Conservation (phyloP, 345 rosid species). For the Camelina laxa region DNA sequence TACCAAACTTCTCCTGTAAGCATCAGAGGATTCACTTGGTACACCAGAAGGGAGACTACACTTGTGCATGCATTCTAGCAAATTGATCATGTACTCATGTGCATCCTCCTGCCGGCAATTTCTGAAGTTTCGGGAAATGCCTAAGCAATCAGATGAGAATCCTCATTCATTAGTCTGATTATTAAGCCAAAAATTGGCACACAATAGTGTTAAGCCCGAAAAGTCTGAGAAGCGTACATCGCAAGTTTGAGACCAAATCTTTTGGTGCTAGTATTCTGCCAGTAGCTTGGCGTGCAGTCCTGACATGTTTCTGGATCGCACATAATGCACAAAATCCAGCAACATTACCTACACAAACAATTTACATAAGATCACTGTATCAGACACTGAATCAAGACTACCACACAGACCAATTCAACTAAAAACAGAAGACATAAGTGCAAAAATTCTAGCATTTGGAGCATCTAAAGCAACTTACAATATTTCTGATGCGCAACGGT, state of each 20-base stretch:
- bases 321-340: slow-evolving; percentile 97
- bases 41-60: slow-evolving; percentile 96
- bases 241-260: slow-evolving; percentile 85
- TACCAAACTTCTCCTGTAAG: slow-evolving; percentile 91
- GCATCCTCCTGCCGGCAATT: slow-evolving; percentile 93
- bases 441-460: background rate
- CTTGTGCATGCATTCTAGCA: slow-evolving; percentile 97
- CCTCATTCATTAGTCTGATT: slow-evolving; percentile 7
- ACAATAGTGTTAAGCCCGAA: slow-evolving; percentile 20
- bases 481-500: slow-evolving; percentile 78
- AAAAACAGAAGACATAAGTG: background rate
- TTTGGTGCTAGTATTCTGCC: slow-evolving; percentile 83
- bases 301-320: slow-evolving; percentile 96
- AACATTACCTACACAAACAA: slow-evolving; percentile 68
- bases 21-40: slow-evolving; percentile 83
- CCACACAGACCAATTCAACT: background rate
- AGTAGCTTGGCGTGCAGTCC: slow-evolving; percentile 70
- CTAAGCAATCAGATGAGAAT: slow-evolving; percentile 59
- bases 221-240: slow-evolving; percentile 67
- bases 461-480: slow-evolving; percentile 57
- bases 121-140: slow-evolving; percentile 86
- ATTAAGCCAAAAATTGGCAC: background rate
- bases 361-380: slow-evolving; percentile 20
- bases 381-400: slow-evolving; percentile 1
- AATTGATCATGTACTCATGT: slow-evolving; percentile 93